A percentile compares a stretch with the other conserved stretches of the same genome.
Conservation (phyloP, 2,329 filamentous ascomycete species). For the Colletotrichum shisoi region DNA sequence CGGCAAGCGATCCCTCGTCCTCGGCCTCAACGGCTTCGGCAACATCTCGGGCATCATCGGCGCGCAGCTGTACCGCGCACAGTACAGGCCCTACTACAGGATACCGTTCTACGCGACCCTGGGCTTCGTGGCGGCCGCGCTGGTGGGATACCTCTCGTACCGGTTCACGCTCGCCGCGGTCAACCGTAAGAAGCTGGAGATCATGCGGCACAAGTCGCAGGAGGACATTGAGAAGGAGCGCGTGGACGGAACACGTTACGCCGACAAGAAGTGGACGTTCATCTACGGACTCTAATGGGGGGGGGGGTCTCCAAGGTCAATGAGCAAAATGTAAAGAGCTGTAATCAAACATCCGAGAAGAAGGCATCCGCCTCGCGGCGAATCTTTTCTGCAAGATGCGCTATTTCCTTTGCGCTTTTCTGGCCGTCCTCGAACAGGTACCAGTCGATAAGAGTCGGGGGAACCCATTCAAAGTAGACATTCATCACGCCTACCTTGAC, state of each 20-base stretch:
- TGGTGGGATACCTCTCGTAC: constrained; percentile 47
- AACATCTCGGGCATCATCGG: constrained; percentile 48
- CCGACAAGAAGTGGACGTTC: constrained; percentile 45
- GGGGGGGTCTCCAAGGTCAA: too few relatives aligned
- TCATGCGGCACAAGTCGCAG: constrained; percentile 40
- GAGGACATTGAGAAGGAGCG: constrained; percentile 42
- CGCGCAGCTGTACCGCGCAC: constrained; percentile 44
- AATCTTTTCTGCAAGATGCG: constrained; percentile 50
- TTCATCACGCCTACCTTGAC: constrained; percentile 51
- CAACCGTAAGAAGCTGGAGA: constrained; percentile 42
- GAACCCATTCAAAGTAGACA: constrained; percentile 70
- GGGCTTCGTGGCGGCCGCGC: constrained; percentile 44
- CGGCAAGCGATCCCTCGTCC: constrained; percentile 47
- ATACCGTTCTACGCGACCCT: constrained; percentile 47
- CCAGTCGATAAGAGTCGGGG: constrained; percentile 57
- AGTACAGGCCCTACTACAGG: constrained; percentile 47
- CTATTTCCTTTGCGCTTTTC: constrained; percentile 52
- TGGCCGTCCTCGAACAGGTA: constrained; percentile 65
- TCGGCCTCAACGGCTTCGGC: constrained; percentile 49
- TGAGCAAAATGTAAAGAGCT: too few relatives aligned
- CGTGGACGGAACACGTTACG: constrained; percentile 41
- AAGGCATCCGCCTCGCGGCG: constrained; percentile 50
- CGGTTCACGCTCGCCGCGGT: constrained; percentile 43
- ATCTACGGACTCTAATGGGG: constrained; percentile 44
- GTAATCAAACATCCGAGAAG: constrained; percentile 53